Conservation (phyloP, 768 basidiomycete genomes). For the Amanita pallidorosea region DNA sequence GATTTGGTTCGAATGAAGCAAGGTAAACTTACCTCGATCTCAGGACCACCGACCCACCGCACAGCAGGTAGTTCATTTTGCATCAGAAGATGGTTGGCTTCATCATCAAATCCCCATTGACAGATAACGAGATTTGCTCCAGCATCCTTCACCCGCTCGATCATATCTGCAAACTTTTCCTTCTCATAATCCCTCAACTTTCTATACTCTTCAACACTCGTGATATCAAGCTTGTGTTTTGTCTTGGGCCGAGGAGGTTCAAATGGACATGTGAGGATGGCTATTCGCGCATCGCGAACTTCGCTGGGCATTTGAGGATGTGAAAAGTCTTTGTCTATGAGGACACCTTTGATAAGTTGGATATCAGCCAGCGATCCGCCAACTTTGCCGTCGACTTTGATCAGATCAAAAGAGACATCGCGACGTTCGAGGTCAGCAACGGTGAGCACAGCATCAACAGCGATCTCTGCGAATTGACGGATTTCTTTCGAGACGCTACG, state of each 20-base stretch:
- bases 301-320: conserved; percentile 95
- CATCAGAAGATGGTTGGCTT: conserved; percentile 96
- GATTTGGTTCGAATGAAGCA: not conserved
- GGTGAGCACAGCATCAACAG: conserved; percentile 90
- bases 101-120: conserved; percentile 99
- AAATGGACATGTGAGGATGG: conserved; percentile 97
- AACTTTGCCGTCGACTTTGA: conserved; percentile 99
- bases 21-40: conserved; percentile 70
- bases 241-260: conserved; percentile 99
- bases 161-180: conserved; percentile 96
- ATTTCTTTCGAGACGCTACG: conserved; percentile 93
- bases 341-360: conserved; percentile 89
- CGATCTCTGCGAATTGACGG: conserved; percentile 92
- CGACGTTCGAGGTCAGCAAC: conserved; percentile 93
- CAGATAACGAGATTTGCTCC: conserved; percentile 98
- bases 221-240: conserved; percentile 98
- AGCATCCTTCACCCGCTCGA: conserved; percentile 89
- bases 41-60: conserved; percentile 98
- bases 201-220: conserved; percentile 92
- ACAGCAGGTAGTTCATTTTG: conserved; percentile 97
- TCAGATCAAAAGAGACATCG: conserved; percentile 95
- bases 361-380: conserved; percentile 96
- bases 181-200: conserved; percentile 92
- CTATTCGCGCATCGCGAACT: conserved; percentile 83
- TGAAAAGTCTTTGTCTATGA: conserved; percentile 99